Percentiles rank a stretch among this genome's conserved stretches.
These are phyloP conservation scores for Nakazawaea wickerhamii DNA, from an alignment of 805 yeast species.

Conservation along the genomic window DNA sequence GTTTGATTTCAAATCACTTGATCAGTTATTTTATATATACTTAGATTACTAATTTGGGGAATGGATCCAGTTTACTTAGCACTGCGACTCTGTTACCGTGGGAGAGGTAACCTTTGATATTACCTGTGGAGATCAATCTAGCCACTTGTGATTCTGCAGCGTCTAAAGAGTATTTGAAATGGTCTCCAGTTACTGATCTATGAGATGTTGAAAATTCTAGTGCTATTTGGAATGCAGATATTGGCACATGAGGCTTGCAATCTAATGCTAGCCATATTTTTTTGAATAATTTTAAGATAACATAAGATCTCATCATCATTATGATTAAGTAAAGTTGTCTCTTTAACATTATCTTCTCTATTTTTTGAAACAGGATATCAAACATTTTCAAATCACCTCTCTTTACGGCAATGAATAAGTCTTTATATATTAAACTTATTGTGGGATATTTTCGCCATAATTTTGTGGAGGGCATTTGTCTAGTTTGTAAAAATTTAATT, in stretches of 20 bases:
- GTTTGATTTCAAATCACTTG: too few species aligned
- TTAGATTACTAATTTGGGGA: slow-evolving; percentile 39
- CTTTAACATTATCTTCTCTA: slow-evolving; percentile 47
- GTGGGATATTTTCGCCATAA: slow-evolving; percentile 38
- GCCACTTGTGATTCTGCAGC: slow-evolving; percentile 69
- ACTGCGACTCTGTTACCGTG: slow-evolving; percentile 72
- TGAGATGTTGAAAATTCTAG: slow-evolving; percentile 29
- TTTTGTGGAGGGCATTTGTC: slow-evolving; percentile 38
- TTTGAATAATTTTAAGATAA: slow-evolving; percentile 46
- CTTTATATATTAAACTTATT: slow-evolving; percentile 36
- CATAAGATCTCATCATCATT: slow-evolving; percentile 44
- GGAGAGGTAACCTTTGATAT: slow-evolving; percentile 75
- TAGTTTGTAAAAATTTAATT: slow-evolving; percentile 43
- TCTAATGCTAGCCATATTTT: slow-evolving; percentile 26
- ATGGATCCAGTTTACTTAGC: slow-evolving; percentile 67
- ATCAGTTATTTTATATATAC: neutral
- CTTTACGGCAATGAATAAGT: slow-evolving; percentile 42
- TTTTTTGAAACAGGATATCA: slow-evolving; percentile 36
- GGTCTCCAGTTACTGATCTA: slow-evolving; percentile 14
- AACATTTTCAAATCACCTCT: slow-evolving; percentile 53
- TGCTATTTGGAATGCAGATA: slow-evolving; percentile 39
- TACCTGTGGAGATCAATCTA: slow-evolving; percentile 52
- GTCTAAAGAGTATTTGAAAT: slow-evolving; percentile 30
- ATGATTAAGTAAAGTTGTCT: slow-evolving; percentile 57
- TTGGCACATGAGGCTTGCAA: slow-evolving; percentile 25